Percentiles rank a stretch among this genome's conserved stretches.
Conservation (phyloP, 306 rosid species). For the Aeschynomene evenia region DNA sequence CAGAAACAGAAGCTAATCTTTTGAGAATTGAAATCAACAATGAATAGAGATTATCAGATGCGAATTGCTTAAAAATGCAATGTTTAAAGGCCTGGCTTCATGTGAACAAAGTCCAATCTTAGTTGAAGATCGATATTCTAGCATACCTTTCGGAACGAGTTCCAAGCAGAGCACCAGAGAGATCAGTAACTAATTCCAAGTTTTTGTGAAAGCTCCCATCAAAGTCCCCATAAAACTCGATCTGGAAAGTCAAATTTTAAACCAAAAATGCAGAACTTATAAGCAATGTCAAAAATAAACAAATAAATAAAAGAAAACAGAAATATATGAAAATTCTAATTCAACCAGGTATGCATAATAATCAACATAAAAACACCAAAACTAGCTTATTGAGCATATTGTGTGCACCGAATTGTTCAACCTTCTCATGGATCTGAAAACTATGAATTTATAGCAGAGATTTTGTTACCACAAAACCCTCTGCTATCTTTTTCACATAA, state of each 20-base stretch:
- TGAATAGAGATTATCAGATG: not conserved
- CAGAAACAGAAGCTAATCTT: conserved; percentile 10
- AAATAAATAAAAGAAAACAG: not conserved
- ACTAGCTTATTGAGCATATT: not conserved
- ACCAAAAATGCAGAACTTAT: conserved; percentile 5
- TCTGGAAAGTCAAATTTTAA: conserved; percentile 40
- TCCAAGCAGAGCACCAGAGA: conserved; percentile 89
- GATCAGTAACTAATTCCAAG: conserved; percentile 80
- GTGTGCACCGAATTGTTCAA: not conserved
- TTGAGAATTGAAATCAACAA: conserved; percentile 7
- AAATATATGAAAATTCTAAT: not conserved
- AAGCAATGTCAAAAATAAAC: not conserved
- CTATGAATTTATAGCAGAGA: not conserved
- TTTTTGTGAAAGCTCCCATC: conserved; percentile 93
- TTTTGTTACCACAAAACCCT: not conserved
- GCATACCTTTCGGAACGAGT: conserved; percentile 75
- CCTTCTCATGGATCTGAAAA: not conserved
- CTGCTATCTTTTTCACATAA: not conserved
- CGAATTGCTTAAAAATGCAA: too few species aligned
- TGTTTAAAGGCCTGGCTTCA: too few species aligned
- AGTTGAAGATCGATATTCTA: conserved; percentile 2
- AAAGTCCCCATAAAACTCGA: conserved; percentile 91
- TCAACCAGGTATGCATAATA: not conserved
- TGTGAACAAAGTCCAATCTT: not conserved
- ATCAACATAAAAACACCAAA: not conserved